Evolutionary conservation across 1,139 yeast species (phyloP).

Genomic region (Geotrichum aggregatum): DNA sequence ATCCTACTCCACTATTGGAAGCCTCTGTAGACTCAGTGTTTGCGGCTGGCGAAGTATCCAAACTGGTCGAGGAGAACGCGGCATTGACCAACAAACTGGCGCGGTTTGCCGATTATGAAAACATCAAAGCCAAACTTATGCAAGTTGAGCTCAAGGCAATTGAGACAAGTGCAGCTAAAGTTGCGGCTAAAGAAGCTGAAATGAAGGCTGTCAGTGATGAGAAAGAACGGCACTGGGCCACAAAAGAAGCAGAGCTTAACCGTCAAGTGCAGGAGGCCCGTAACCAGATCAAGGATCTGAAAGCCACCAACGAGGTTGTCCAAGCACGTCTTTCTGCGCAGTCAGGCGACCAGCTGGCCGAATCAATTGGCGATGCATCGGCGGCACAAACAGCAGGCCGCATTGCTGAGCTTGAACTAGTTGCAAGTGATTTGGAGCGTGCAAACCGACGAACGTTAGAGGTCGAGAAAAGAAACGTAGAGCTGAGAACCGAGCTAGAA

Average conservation of each 20-base stretch:
- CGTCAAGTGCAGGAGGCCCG: conserved; percentile 42
- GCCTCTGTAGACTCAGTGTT: conserved; percentile 65
- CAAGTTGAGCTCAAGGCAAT: conserved; percentile 46
- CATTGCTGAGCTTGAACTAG: conserved; percentile 56
- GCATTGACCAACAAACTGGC: conserved; percentile 58
- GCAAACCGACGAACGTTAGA: conserved; percentile 66
- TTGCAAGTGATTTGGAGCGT: conserved; percentile 69
- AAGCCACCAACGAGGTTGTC: conserved; percentile 29
- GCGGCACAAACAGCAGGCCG: conserved; percentile 32
- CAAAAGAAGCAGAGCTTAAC: conserved; percentile 48
- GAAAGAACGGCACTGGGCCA: conserved; percentile 41
- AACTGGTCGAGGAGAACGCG: conserved; percentile 52
- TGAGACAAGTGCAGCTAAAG: conserved; percentile 34
- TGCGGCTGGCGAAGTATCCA: conserved; percentile 52
- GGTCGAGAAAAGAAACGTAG: conserved; percentile 74
- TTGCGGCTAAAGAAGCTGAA: conserved; percentile 40
- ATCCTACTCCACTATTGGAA: conserved; percentile 78
- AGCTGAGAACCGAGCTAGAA: conserved; percentile 62
- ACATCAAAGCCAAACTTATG: conserved; percentile 57
- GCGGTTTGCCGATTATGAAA: conserved; percentile 73
- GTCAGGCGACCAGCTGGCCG: conserved; percentile 26
- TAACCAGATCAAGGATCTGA: conserved; percentile 36
- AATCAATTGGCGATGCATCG: conserved; percentile 22
- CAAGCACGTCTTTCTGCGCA: conserved; percentile 33
- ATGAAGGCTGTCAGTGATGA: conserved; percentile 42